Conservation (phyloP, 1,284 basidiomycete species). For the Sanghuangporus sanghuang region DNA sequence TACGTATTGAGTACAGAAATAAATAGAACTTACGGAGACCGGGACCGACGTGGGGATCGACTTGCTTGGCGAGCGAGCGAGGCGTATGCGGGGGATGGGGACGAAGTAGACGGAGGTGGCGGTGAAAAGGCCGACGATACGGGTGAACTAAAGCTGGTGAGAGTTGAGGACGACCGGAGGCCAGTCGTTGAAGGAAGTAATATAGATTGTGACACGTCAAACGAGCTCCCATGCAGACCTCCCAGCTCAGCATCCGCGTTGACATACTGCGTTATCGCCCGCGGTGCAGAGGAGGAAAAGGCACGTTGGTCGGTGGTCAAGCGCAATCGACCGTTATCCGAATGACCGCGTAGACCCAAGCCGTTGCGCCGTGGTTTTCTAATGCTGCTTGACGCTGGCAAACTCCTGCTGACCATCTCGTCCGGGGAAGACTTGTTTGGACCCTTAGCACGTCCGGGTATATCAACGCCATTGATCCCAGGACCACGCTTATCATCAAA, state of each 20-base stretch:
- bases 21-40: slow-evolving; percentile 17
- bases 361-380: slow-evolving; percentile 2
- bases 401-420: slow-evolving; percentile 45
- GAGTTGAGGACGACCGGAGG: slow-evolving; percentile 37
- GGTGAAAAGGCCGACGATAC: slow-evolving; percentile 13
- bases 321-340: slow-evolving; percentile 18
- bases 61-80: slow-evolving; percentile 10
- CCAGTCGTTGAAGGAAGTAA: slow-evolving; percentile 67
- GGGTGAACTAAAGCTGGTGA: slow-evolving; percentile 13
- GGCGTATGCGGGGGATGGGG: slow-evolving; percentile 13
- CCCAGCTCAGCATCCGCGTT: slow-evolving; percentile 20
- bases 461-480: slow-evolving; percentile 18
- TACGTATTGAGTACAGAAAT: slow-evolving; percentile 4
- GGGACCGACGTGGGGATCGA: slow-evolving; percentile 7
- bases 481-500: slow-evolving; percentile 29
- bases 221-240: slow-evolving; percentile 36
- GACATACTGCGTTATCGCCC: slow-evolving; percentile 68
- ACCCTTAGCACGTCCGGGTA: slow-evolving; percentile 15
- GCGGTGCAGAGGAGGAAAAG: slow-evolving; percentile 43
- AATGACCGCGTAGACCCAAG: slow-evolving; percentile 10
- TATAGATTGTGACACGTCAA: slow-evolving; percentile 43
- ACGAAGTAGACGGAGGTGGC: not conserved
- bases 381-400: slow-evolving; percentile 37
- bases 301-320: slow-evolving; percentile 23
- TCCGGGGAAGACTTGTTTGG: slow-evolving; percentile 18